Percentiles rank a stretch among this genome's conserved stretches.
phyloP scores from a whole-genome alignment of 306 rosid species.

The Styphnolobium japonicum region DNA sequence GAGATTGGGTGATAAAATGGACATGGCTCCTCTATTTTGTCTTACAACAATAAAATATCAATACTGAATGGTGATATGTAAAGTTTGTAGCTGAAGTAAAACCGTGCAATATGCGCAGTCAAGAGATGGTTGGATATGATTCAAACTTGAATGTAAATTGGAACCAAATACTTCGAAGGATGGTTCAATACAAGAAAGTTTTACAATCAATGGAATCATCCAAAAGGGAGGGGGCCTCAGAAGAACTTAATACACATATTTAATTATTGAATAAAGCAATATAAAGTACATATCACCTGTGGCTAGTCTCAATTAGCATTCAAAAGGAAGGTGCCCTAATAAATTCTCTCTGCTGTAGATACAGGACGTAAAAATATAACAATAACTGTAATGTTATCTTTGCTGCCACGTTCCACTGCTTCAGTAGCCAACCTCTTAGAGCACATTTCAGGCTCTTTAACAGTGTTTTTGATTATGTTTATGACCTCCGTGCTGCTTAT shows the following conservation, averaged over 20 bases:
- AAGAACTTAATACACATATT: not conserved
- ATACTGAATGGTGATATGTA: not conserved
- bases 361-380: slow-evolving; percentile 77
- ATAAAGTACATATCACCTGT: not conserved
- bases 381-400: slow-evolving; percentile 83
- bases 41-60: too few relatives aligned
- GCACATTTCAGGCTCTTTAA: slow-evolving; percentile 94
- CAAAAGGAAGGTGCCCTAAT: slow-evolving; percentile 34
- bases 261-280: not conserved
- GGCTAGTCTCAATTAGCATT: not conserved
- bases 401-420: slow-evolving; percentile 89
- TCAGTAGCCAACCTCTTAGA: slow-evolving; percentile 89
- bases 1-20: not conserved
- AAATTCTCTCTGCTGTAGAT: slow-evolving; percentile 87
- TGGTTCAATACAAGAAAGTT: not conserved
- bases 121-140: not conserved
- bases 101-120: not conserved
- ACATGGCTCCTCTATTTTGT: not conserved
- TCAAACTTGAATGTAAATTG: not conserved
- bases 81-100: not conserved
- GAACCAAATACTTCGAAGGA: not conserved
- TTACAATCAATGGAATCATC: not conserved
- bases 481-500: slow-evolving; percentile 67
- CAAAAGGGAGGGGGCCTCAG: not conserved
- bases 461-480: slow-evolving; percentile 69